These are phyloP conservation scores for Hypoxylon sp. DNA, from an alignment of 2,329 filamentous ascomycete genomes.

Conservation along the genomic window DNA sequence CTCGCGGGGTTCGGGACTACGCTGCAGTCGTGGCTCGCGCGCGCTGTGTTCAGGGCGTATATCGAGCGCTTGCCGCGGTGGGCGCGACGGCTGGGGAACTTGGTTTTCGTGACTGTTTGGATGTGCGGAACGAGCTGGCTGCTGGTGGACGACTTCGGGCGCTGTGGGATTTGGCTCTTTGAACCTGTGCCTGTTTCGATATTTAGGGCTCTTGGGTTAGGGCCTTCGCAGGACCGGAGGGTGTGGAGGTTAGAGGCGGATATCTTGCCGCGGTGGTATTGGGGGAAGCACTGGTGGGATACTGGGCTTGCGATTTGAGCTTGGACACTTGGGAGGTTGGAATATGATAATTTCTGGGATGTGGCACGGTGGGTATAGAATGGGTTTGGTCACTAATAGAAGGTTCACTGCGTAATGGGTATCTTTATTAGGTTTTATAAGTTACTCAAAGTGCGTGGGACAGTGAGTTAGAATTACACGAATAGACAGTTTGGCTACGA, in stretches of 20 bases:
- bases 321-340: not conserved
- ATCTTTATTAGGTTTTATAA: slow-evolving; percentile 21
- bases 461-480: not conserved
- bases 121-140: slow-evolving; percentile 74
- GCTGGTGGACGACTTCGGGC: slow-evolving; percentile 83
- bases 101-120: slow-evolving; percentile 76
- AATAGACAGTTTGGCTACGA: not conserved
- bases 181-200: slow-evolving; percentile 86
- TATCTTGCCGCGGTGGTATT: slow-evolving; percentile 69
- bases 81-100: slow-evolving; percentile 69
- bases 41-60: not conserved
- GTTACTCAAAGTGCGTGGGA: slow-evolving; percentile 2
- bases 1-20: slow-evolving; percentile 77
- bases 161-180: slow-evolving; percentile 81
- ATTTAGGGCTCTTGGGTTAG: slow-evolving; percentile 76
- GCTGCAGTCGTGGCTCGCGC: slow-evolving; percentile 64
- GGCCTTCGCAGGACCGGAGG: slow-evolving; percentile 71
- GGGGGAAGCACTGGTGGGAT: slow-evolving; percentile 74
- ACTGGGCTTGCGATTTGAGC: slow-evolving; percentile 57
- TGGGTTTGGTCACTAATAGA: not conserved
- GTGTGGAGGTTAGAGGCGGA: slow-evolving; percentile 68
- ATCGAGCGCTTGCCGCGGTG: slow-evolving; percentile 59
- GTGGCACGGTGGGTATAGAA: slow-evolving; percentile 15
- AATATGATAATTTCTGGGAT: not conserved
- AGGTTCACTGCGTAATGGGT: slow-evolving; percentile 4